Conservation (phyloP, 345 rosid genomes). For the Eucalyptus marginata region DNA sequence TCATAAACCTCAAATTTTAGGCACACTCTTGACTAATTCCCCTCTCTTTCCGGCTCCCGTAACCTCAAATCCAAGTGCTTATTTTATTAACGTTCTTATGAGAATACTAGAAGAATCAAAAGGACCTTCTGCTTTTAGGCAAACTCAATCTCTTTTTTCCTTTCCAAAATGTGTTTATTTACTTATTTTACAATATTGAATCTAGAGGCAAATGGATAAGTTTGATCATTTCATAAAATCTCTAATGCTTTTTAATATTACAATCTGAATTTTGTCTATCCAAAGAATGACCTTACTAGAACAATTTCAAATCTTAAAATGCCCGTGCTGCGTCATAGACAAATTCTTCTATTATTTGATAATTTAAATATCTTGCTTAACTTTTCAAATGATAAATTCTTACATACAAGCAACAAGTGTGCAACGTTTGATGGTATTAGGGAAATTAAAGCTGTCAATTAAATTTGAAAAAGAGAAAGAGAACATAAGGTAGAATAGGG, state of each 20-base stretch:
- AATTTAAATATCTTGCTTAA: background rate
- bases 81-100: background rate
- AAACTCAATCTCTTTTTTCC: background rate
- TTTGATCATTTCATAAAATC: background rate
- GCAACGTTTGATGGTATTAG: background rate
- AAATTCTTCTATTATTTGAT: background rate
- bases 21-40: background rate
- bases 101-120: background rate
- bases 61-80: background rate
- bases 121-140: background rate
- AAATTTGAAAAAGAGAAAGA: background rate
- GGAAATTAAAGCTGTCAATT: background rate
- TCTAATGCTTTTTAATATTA: background rate
- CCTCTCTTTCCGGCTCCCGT: background rate
- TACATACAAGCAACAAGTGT: fast-evolving
- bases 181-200: background rate
- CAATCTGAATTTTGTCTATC: background rate
- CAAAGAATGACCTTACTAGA: background rate
- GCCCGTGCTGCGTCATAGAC: fast-evolving
- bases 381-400: background rate
- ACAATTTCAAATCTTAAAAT: background rate
- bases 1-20: background rate
- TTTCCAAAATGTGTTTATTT: background rate
- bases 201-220: background rate
- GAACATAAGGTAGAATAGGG: too few species aligned